Evolutionary conservation across 345 rosid genomes (phyloP).

Genomic region (Lepidium aucheri): DNA sequence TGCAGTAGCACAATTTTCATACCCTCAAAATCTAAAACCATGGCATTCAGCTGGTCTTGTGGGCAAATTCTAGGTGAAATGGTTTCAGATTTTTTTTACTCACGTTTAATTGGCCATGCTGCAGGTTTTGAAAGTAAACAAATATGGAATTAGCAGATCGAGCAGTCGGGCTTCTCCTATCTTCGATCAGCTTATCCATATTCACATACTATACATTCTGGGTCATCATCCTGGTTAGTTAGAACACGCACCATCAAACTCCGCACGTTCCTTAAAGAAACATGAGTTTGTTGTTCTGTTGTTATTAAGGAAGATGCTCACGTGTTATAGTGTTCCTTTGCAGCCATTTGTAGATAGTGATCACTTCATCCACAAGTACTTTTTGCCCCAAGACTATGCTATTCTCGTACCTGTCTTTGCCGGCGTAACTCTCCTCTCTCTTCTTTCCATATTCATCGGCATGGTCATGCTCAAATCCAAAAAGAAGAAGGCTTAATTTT

Average conservation of each 20-base stretch:
- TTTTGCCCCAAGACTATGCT: conserved; percentile 81
- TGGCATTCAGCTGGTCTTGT: conserved; percentile 2
- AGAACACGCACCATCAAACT: neutral
- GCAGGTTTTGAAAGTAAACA: conserved; percentile 7
- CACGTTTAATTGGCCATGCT: neutral
- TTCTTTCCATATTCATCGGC: conserved; percentile 64
- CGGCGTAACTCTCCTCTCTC: conserved; percentile 58
- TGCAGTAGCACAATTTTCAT: conserved; percentile 7
- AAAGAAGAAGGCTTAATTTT: conserved; percentile 59
- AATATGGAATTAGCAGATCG: conserved; percentile 81
- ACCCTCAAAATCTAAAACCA: neutral
- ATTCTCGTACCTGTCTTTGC: conserved; percentile 66
- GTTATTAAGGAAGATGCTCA: neutral
- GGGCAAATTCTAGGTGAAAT: conserved; percentile 3
- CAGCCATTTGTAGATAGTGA: conserved; percentile 90
- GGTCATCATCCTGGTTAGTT: conserved; percentile 83
- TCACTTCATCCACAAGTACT: conserved; percentile 83
- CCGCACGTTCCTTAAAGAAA: neutral
- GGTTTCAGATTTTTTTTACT: neutral
- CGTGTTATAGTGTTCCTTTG: neutral
- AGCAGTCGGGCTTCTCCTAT: conserved; percentile 68
- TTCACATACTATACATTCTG: conserved; percentile 94
- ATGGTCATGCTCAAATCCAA: conserved; percentile 75
- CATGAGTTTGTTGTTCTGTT: neutral
- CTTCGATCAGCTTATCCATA: conserved; percentile 61